Evolutionary conservation across 2,329 filamentous ascomycete genomes (phyloP), one percentile per base, ranked within the genome.

Genomic region (Seiridium cupressi): DNA sequence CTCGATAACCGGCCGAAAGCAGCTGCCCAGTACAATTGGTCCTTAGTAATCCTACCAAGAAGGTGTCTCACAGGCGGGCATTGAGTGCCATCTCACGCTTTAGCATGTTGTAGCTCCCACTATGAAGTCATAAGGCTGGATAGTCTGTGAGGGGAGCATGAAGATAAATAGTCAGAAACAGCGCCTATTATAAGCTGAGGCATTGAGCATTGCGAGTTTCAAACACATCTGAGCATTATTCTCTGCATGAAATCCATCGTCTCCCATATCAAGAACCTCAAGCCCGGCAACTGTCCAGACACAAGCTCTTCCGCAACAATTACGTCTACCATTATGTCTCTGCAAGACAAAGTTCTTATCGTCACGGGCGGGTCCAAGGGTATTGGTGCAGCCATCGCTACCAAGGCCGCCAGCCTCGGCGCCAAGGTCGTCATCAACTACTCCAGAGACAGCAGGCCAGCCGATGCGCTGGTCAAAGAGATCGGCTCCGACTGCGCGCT

Each of bases 391-490:
- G 83, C 84, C 60, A 84, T 84, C 58, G 84, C 84, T 62, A 79
- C 84, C 59, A 79, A 82, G 61, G 81, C 87, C 46, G 83, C 82
- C 67, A 74, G 77, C 61, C 79, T 81, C 57, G 85, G 85, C 38
- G 82, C 82, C 66, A 81, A 75, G 64, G 81, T 89, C 44, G 76
- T 87, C 47, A 76, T 88, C 63, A 88, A 87, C 73, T 88, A 88
- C 73, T 71, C 75, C 26, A 76, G 73, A 49, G 78, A 84, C 67
- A 60, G 72, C 40, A 64, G 68, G 3, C 73, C 79, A 0, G 83
- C 85, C 1, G 75, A 83, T 5, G 72, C 74, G 6, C 69, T 69
- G 34, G 69, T 88, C 0, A 78, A 87, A 40, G 55, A 74, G 4
- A 63, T 78, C 46, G 80, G 85, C 44, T 82, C 83, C 13, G 73